Conservation (phyloP, 768 basidiomycete genomes). For the Lactarius akahatsu region DNA sequence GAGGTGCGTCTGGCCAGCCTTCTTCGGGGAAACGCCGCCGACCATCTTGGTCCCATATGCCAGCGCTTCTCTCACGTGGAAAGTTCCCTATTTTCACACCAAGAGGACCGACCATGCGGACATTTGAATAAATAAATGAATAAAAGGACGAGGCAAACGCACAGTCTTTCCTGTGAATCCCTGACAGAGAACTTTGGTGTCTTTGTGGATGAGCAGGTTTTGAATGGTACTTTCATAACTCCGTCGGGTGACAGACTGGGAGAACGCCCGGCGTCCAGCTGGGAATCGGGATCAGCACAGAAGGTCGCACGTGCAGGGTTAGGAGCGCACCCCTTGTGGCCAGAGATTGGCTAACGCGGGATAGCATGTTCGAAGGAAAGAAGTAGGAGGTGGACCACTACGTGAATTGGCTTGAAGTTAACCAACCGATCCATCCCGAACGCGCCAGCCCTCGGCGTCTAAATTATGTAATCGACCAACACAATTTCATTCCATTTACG, state of each 20-base stretch:
- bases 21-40: slow-evolving; percentile 95
- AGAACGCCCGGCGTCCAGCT: slow-evolving; percentile 80
- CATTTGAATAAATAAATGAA: slow-evolving; percentile 6
- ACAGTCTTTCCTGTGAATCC: slow-evolving; percentile 96
- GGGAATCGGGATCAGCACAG: slow-evolving; percentile 8
- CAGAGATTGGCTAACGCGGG: slow-evolving; percentile 59
- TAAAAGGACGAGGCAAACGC: slow-evolving; percentile 31
- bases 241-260: slow-evolving; percentile 67
- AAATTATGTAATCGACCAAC: slow-evolving; percentile 21
- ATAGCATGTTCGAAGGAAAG: slow-evolving; percentile 48
- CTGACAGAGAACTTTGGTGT: slow-evolving; percentile 91
- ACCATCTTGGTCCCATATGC: slow-evolving; percentile 97
- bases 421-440: neutral
- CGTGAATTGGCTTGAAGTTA: neutral
- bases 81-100: slow-evolving; percentile 70
- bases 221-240: slow-evolving; percentile 87
- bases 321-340: slow-evolving; percentile 47
- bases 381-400: neutral
- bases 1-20: slow-evolving; percentile 93
- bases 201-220: slow-evolving; percentile 90
- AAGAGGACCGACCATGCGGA: neutral
- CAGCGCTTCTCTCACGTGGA: slow-evolving; percentile 91
- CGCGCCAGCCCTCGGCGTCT: neutral
- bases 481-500: slow-evolving; percentile 1
- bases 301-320: neutral